Base-by-base conservation (phyloP, 176 grass and related monocot species). In the Tillandsia fasciculata region DNA sequence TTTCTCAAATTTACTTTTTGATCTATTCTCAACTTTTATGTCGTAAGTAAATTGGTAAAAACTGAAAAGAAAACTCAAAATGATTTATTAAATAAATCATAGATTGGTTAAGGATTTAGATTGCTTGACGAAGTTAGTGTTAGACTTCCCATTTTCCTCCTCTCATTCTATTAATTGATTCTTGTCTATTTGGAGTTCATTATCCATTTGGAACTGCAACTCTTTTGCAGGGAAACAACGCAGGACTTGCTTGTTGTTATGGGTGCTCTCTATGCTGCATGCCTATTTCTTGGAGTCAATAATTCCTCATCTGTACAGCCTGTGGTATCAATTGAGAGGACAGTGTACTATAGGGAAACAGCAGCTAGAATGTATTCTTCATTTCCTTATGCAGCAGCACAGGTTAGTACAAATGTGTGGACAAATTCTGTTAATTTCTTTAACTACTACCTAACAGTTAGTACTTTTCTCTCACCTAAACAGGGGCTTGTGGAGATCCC, bases 401-500 rank as follows among this genome's bases (percentile, higher is more conserved):
- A 92, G 85, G 90, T 92, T 88, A 20, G 52, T 11, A 8, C 26
- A 15, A 15, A 12, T 69, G 12, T 22, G 9, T 50, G 53, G 80
- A 13, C 10, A 52, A 57, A 15, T 53, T 48, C 11, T 52, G 20
- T 50, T 53, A 8, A 42, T 58, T 68, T 64, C 52, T 26, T 18
- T 14, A 48, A 1, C 0, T n/a, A 53, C 10, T 23, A 72, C 29
- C 47, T 54, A 53, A 9, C 53, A 1, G 8, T 52, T 87, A 56
- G 72, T 70, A 12, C 52, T 58, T 54, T 56, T 78, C 11, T 67
- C 56, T 83, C 24, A 75, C 48, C 73, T 74, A 51, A 72, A 52
- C 73, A 92, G 90, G 90, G 90, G 20, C 47, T 93, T 66, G 80
- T 93, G 53, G 86, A 93, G 74, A 86, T 93, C 68, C 82, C 90